A percentile compares a stretch with the other conserved stretches of the same genome.
These are phyloP conservation scores for Xylona heveae DNA, from an alignment of 495 filamentous ascomycete species.

Conservation along the genomic window DNA sequence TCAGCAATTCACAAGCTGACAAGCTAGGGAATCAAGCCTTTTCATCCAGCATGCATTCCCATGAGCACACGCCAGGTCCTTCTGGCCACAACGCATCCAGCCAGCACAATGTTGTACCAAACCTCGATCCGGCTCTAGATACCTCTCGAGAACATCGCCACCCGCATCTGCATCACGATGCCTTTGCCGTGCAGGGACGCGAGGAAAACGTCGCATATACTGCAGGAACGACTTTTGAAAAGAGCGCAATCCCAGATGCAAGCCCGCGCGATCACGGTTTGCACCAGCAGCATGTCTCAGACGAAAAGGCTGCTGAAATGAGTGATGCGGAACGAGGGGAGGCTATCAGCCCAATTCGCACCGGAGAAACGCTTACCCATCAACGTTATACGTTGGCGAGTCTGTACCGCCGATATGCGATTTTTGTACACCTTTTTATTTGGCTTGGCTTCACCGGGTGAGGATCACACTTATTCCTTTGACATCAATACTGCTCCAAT, in stretches of 20 bases:
- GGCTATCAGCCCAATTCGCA: conserved; percentile 11
- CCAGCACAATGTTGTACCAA: conserved; percentile 11
- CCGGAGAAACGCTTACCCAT: conserved; percentile 15
- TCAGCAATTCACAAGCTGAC: no score
- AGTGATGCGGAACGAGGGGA: conserved; percentile 20
- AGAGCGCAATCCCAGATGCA: conserved; percentile 21
- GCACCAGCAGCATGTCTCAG: conserved; percentile 15
- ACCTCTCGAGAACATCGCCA: conserved; percentile 26
- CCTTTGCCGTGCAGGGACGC: conserved; percentile 20
- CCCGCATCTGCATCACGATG: conserved; percentile 26
- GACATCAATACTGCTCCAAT: no score
- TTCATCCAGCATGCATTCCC: no score
- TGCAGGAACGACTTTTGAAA: conserved; percentile 20
- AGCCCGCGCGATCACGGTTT: conserved; percentile 18
- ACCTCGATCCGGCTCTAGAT: conserved; percentile 22
- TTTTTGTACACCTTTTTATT: conserved; percentile 25
- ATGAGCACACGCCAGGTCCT: no score
- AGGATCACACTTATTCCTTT: conserved; percentile 11
- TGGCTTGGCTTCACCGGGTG: conserved; percentile 40
- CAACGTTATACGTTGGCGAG: conserved; percentile 11
- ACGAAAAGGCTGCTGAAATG: conserved; percentile 15
- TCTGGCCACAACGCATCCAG: conserved; percentile 15
- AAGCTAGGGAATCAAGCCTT: no score
- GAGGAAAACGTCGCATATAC: conserved; percentile 27
- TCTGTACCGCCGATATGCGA: conserved; percentile 19